These are phyloP conservation scores for Suillus occidentalis DNA, from an alignment of 768 basidiomycete genomes.

Conservation along the genomic window DNA sequence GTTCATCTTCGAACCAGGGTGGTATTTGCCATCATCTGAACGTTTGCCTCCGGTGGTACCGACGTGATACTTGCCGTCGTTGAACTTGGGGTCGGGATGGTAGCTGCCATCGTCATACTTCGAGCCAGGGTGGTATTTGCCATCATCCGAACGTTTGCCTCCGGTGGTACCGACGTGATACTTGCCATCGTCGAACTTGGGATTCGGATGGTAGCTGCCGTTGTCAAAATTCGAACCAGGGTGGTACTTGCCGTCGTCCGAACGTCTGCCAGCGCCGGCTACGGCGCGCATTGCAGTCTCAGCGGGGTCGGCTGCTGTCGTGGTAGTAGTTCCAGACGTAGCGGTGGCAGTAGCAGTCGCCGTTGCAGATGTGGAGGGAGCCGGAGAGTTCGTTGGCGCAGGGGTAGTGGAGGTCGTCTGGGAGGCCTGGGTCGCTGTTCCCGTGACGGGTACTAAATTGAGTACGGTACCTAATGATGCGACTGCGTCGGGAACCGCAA, in stretches of 20 bases:
- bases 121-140: background rate
- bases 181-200: constrained; percentile 9
- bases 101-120: background rate
- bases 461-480: background rate
- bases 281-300: background rate
- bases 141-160: constrained; percentile 3
- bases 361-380: background rate
- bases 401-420: background rate
- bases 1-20: background rate
- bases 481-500: background rate
- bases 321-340: background rate
- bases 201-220: constrained; percentile 9
- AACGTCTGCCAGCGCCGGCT: background rate
- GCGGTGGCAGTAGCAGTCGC: background rate
- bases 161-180: background rate
- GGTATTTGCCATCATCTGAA: constrained; percentile 1
- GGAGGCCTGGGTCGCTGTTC: background rate
- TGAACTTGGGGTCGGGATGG: constrained; percentile 9
- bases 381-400: background rate
- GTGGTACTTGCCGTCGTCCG: constrained; percentile 7
- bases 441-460: no score
- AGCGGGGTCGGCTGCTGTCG: background rate
- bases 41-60: background rate
- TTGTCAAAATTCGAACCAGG: background rate
- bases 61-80: constrained; percentile 8